Base-by-base conservation (phyloP, 2,329 filamentous ascomycete species). In the Botryosphaeria dothidea region DNA sequence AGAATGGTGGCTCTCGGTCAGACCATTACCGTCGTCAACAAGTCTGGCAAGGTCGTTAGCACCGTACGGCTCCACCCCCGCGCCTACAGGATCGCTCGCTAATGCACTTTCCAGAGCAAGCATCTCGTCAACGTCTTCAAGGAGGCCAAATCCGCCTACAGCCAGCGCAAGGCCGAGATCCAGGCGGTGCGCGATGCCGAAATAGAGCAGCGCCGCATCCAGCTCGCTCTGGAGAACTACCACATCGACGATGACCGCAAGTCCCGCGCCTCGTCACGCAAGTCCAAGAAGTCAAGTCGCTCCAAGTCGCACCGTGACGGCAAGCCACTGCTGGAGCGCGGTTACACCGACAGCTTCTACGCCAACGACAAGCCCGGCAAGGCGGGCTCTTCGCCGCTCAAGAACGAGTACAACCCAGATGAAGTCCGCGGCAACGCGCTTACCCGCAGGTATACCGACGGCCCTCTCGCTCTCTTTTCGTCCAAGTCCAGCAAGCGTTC, bases 91-190 rank as follows among this genome's bases (percentile, higher is more conserved):
- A 46, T 43, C 21, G 48, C 31, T 60, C 48, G 34, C 56, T 62
- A 57, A 60, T 68, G 68, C 73, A 71, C n/a, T n/a, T 61, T 46
- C 41, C 73, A 96, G 92, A 92, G 92, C 74, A 97, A 96, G 80
- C 92, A 97, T 71, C 83, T 98, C 25, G 86, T 96, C 73, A 90
- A 88, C 75, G 90, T 97, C 74, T 96, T 96, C 84, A 96, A 92
- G 77, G 93, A 97, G 75, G 94, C 93, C 68, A 92, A 92, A 75
- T 88, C 89, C 62, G 91, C 92, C 66, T 98, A 98, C 79, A 86
- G 89, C 65, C 92, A 96, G 73, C 92, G 92, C 74, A 97, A 96
- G 77, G 90, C 92, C 6, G 88, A 93, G 70, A 85, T 97, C 71
- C 88, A 88, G 75, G 87, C 89, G 21, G 87, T 92, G 69, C 86